A percentile compares a stretch with the other conserved stretches of the same genome.
Conservation (phyloP, 768 basidiomycete genomes). For the Boletus sp. region DNA sequence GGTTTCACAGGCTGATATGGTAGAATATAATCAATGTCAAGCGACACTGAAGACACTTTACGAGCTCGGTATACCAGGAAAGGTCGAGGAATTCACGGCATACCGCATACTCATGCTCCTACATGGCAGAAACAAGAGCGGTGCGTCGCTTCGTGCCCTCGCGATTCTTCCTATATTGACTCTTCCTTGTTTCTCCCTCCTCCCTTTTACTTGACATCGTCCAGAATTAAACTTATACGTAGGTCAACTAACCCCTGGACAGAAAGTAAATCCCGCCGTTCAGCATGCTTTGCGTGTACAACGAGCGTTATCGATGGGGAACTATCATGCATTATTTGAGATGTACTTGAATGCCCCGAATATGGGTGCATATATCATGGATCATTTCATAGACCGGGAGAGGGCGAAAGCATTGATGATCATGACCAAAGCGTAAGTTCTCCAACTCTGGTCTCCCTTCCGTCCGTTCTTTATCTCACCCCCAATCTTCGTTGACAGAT, state of each 20-base stretch:
- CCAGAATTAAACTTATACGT: conserved; percentile 93
- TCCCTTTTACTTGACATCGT: not conserved
- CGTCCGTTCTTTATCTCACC: not conserved
- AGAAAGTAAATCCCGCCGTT: conserved; percentile 78
- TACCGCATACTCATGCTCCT: conserved; percentile 96
- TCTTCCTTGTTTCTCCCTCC: not conserved
- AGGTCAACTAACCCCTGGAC: conserved; percentile 93
- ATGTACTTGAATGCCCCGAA: conserved; percentile 83
- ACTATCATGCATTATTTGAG: conserved; percentile 90
- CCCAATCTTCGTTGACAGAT: conserved; percentile 47
- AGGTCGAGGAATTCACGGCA: conserved; percentile 93
- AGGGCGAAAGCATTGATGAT: conserved; percentile 80
- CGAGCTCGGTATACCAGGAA: conserved; percentile 88
- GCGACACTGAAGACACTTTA: conserved; percentile 86
- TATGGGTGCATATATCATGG: conserved; percentile 99
- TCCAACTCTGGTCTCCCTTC: not conserved
- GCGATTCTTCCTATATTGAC: conserved; percentile 2
- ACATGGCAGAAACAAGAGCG: conserved; percentile 90
- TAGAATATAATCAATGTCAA: conserved; percentile 99
- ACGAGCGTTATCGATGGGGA: conserved; percentile 84
- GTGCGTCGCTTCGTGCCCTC: conserved; percentile 43
- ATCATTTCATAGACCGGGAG: conserved; percentile 94
- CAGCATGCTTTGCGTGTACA: conserved; percentile 89
- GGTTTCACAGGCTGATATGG: conserved; percentile 79
- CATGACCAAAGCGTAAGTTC: conserved; percentile 88